Conservation (phyloP, 192 early-diverging fungal genomes). For the Coemansia sp. region DNA sequence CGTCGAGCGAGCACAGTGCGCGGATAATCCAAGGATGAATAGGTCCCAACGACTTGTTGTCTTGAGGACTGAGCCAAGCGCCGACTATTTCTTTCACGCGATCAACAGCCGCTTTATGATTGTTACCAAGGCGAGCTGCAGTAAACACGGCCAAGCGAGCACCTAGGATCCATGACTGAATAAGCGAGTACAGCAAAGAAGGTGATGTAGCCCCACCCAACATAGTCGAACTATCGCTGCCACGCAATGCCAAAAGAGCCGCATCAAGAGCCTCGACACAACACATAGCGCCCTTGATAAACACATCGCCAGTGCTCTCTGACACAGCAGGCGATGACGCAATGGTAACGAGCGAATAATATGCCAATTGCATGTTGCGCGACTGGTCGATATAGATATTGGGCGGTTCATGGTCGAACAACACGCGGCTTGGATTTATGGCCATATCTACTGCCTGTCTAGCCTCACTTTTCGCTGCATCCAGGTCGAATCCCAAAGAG, state of each 20-base stretch:
- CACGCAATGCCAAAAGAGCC: constrained; percentile 13
- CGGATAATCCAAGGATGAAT: constrained; percentile 48
- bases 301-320: background rate
- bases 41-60: constrained; percentile 7
- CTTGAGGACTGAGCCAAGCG: constrained; percentile 17
- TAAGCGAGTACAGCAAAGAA: constrained; percentile 33
- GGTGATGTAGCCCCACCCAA: constrained; percentile 26
- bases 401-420: constrained; percentile 79
- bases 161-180: constrained; percentile 55
- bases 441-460: constrained; percentile 21
- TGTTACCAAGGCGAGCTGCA: constrained; percentile 15
- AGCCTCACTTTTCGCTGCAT: background rate
- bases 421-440: constrained; percentile 57
- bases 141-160: constrained; percentile 45
- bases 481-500: background rate
- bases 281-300: constrained; percentile 15
- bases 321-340: constrained; percentile 7
- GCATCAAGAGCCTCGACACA: constrained; percentile 43
- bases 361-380: constrained; percentile 64
- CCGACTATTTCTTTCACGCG: constrained; percentile 17
- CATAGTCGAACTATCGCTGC: constrained; percentile 7
- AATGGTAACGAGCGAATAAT: constrained; percentile 36
- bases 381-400: constrained; percentile 78
- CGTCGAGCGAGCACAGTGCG: constrained; percentile 18
- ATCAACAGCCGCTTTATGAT: background rate